Conservation (phyloP, 176 grass and related monocot species). For the Lolium rigidum region DNA sequence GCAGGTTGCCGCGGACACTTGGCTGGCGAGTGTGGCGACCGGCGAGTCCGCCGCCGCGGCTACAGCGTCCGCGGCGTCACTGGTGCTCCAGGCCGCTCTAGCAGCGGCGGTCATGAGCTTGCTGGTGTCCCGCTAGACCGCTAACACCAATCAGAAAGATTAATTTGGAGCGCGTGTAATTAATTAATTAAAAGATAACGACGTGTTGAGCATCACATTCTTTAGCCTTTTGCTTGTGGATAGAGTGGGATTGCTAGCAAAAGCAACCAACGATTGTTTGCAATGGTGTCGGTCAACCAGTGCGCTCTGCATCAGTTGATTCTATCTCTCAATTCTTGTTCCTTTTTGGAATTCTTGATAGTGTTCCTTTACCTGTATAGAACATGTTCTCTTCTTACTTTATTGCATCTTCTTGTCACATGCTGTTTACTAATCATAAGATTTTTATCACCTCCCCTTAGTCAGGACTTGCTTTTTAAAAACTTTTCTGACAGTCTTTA, state of each 20-base stretch:
- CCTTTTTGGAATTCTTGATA: neutral
- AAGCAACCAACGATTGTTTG: neutral
- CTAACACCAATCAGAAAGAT: neutral
- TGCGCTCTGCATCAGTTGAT: conserved; percentile 38
- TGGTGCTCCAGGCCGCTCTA: conserved; percentile 40
- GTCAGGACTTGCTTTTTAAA: neutral
- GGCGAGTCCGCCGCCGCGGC: conserved; percentile 46
- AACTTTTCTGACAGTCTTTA: conserved; percentile 8
- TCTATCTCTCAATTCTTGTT: neutral
- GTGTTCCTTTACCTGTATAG: conserved; percentile 29
- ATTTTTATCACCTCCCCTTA: neutral
- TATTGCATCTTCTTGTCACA: neutral
- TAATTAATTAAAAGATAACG: conserved; percentile 28
- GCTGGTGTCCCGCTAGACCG: conserved; percentile 37
- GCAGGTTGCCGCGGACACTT: conserved; percentile 63
- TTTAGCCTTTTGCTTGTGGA: conserved; percentile 51
- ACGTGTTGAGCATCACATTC: conserved; percentile 40
- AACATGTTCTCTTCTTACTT: neutral
- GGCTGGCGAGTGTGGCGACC: conserved; percentile 83
- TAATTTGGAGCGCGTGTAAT: neutral
- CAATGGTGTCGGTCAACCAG: conserved; percentile 22
- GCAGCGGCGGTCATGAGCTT: conserved; percentile 32
- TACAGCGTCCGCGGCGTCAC: neutral
- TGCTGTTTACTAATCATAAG: conserved; percentile 3
- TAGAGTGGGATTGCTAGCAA: conserved; percentile 31